Percentiles rank a stretch among this genome's conserved stretches.
These are phyloP conservation scores for Populus euphratica DNA, from an alignment of 345 rosid species.

Conservation along the genomic window DNA sequence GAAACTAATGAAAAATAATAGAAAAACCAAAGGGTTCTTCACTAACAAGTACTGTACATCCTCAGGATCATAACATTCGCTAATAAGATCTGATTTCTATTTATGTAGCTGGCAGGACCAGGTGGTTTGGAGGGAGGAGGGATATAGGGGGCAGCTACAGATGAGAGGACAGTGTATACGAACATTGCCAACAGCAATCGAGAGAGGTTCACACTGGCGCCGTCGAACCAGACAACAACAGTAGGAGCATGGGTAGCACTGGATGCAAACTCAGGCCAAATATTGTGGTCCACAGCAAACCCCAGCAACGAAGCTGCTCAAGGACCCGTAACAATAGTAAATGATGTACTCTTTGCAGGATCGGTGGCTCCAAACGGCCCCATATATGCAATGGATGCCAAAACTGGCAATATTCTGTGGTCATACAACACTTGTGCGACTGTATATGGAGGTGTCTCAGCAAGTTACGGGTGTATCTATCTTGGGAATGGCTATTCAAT, in stretches of 20 bases:
- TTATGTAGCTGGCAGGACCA: slow-evolving; percentile 36
- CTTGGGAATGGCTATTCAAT: slow-evolving; percentile 38
- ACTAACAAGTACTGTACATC: too few relatives aligned
- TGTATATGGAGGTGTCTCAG: slow-evolving; percentile 37
- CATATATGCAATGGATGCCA: slow-evolving; percentile 38
- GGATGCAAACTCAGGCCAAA: slow-evolving; percentile 37
- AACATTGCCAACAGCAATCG: slow-evolving; percentile 39
- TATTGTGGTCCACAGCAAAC: slow-evolving; percentile 36
- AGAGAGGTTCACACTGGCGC: slow-evolving; percentile 34
- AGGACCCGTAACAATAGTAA: slow-evolving; percentile 36
- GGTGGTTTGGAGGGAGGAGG: slow-evolving; percentile 39
- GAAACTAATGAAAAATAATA: not conserved
- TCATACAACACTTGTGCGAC: slow-evolving; percentile 42
- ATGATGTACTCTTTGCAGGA: slow-evolving; percentile 37
- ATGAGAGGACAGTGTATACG: slow-evolving; percentile 32
- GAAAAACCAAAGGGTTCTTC: too few relatives aligned
- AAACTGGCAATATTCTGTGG: slow-evolving; percentile 35
- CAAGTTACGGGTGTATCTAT: slow-evolving; percentile 41
- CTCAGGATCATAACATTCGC: too few relatives aligned
- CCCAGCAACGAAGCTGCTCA: slow-evolving; percentile 42
- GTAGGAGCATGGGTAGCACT: slow-evolving; percentile 47
- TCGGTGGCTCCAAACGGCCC: slow-evolving; percentile 45
- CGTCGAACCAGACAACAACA: slow-evolving; percentile 34
- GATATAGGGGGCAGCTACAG: slow-evolving; percentile 41
- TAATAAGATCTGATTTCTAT: too few relatives aligned